Percentiles rank a stretch among this genome's conserved stretches.
phyloP scores from a whole-genome alignment of 805 yeast species.

The Candida broadrunensis region DNA sequence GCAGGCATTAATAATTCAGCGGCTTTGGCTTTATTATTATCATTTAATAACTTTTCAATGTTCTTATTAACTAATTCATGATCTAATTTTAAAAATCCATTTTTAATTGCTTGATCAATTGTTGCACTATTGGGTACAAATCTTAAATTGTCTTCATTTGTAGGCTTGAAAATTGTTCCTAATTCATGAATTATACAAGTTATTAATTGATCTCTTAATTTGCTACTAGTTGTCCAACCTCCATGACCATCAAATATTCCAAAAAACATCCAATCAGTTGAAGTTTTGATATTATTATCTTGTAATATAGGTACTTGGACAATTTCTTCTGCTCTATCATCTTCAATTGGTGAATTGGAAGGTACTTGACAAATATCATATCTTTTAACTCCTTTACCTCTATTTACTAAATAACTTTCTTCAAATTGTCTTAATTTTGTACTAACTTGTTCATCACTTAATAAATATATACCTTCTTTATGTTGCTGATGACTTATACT shows the following conservation, averaged over 20 bases:
- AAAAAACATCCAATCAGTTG: slow-evolving; percentile 86
- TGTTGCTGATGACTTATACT: slow-evolving; percentile 44
- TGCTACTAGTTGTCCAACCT: slow-evolving; percentile 91
- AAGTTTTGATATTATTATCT: slow-evolving; percentile 52
- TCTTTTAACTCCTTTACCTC: slow-evolving; percentile 84
- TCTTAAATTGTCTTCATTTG: slow-evolving; percentile 50
- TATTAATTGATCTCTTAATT: slow-evolving; percentile 75
- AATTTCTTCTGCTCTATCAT: slow-evolving; percentile 82
- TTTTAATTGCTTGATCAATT: slow-evolving; percentile 75
- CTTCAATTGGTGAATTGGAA: slow-evolving; percentile 92
- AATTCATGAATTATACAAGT: slow-evolving; percentile 75
- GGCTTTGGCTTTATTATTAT: slow-evolving; percentile 65
- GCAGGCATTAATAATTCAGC: slow-evolving; percentile 87
- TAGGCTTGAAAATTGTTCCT: slow-evolving; percentile 58
- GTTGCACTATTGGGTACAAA: slow-evolving; percentile 64
- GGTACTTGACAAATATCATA: slow-evolving; percentile 90
- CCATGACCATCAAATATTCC: slow-evolving; percentile 97
- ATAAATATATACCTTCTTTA: slow-evolving; percentile 54
- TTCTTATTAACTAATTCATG: slow-evolving; percentile 80
- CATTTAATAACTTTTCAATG: slow-evolving; percentile 63
- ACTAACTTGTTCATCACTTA: slow-evolving; percentile 71
- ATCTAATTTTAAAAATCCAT: slow-evolving; percentile 80
- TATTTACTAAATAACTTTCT: slow-evolving; percentile 73
- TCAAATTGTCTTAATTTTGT: slow-evolving; percentile 66
- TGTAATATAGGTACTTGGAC: slow-evolving; percentile 68